Base-by-base conservation (phyloP, 352 stramenopile genomes). In the Pythium angustatum region DNA sequence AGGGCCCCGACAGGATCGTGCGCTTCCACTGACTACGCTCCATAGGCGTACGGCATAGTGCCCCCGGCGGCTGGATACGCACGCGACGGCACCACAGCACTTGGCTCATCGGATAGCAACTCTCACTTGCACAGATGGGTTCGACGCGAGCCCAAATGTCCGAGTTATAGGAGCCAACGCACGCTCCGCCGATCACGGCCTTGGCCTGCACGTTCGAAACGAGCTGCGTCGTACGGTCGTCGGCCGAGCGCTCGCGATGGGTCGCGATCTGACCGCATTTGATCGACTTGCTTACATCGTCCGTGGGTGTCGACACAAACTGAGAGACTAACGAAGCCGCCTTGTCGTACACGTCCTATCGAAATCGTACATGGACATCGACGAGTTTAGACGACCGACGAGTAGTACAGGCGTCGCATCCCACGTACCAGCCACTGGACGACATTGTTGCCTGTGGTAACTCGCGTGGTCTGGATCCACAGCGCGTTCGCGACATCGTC, bases 181-280 rank as follows among this genome's bases (percentile, higher is more conserved):
- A 17, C 6, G 19, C 8, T 17, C 24, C 5, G 5, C 34, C 34
- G 24, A 40, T 48, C 26, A 28, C 12, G 34, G 27, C 24, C 10
- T 59, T 48, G 52, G 50, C 52, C 27, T 59, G 52, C 14, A 59
- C 52, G 10, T 47, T 49, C 12, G 52, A 59, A 15, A 59, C 34
- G 22, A 59, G 12, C 5, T 36, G 52, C 14, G 28, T 7, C 9
- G 24, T n/a, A 11, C 40, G n/a, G n/a, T n/a, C 24, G 7, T 59
- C 24, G 14, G 12, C 21, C 9, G 19, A 11, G 40, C 10, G 24
- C 11, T 49, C 34, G 8, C 52, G 40, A 15, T 48, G 24, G 6
- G 52, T 59, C 36, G 52, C 52, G 26, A 59, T 47, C 26, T 59
- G 52, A 6, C 52, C 52, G 17, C 22, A 59, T n/a, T 59, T 59